Evolutionary conservation across 2,329 filamentous ascomycete species (phyloP).

Genomic region (Lachnellula subtilissima): DNA sequence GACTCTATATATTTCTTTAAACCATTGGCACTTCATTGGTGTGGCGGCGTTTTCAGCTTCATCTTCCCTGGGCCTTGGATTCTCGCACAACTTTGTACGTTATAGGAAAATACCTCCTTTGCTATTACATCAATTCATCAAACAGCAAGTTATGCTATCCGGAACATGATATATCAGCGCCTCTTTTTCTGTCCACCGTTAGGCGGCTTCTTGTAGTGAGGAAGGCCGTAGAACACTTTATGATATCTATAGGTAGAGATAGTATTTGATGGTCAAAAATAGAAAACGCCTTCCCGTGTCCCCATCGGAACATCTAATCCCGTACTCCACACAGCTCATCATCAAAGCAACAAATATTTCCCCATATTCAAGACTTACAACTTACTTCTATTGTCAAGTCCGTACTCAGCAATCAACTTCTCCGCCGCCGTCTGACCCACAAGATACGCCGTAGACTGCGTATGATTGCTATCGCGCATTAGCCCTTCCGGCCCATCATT

Average conservation of each 20-base stretch:
- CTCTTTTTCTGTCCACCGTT: background rate
- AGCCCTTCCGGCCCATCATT: background rate
- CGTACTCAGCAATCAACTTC: constrained; percentile 42
- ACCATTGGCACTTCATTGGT: background rate
- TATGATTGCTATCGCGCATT: constrained; percentile 39
- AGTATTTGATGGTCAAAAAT: too few species aligned
- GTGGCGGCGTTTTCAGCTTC: background rate
- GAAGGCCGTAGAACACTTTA: too few species aligned
- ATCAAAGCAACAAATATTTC: too few species aligned
- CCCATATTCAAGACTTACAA: background rate
- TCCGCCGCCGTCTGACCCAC: constrained; percentile 49
- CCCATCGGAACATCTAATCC: too few species aligned
- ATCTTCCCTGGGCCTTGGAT: background rate
- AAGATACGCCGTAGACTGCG: constrained; percentile 49
- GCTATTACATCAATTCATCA: too few species aligned
- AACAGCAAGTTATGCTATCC: too few species aligned
- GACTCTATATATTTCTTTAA: background rate
- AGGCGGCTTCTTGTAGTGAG: too few species aligned
- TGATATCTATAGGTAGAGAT: too few species aligned
- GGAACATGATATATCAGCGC: too few species aligned
- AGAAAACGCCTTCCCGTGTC: too few species aligned
- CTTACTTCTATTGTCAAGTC: constrained; percentile 22
- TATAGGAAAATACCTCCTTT: background rate
- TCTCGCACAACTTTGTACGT: background rate
- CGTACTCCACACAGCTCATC: too few species aligned